Evolutionary conservation across 768 basidiomycete genomes (phyloP).

Genomic region (Boletus bicolor): DNA sequence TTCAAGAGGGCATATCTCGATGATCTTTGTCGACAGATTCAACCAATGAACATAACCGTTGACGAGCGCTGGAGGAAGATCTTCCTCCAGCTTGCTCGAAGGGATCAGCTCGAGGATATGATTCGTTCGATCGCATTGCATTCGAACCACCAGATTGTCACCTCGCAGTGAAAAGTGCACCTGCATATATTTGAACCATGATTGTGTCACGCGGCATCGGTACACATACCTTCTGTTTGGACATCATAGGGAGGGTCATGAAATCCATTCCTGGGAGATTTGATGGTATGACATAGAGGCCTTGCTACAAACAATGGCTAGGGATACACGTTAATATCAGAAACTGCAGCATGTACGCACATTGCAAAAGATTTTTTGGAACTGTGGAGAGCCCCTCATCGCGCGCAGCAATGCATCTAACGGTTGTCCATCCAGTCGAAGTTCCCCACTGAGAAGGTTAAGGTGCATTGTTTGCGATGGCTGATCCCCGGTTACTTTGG

Average conservation of each 20-base stretch:
- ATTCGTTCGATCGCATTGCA: not conserved
- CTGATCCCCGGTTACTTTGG: not conserved
- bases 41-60: constrained; percentile 24
- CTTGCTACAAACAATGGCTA: not conserved
- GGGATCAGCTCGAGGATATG: constrained; percentile 22
- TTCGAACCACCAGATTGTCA: constrained; percentile 6
- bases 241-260: not conserved
- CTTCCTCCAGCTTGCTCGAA: not conserved
- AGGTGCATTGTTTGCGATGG: not conserved
- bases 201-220: not conserved
- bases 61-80: constrained; percentile 19
- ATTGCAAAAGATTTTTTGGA: not conserved
- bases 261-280: not conserved
- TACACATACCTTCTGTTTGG: constrained; percentile 2
- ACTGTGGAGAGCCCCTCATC: not conserved
- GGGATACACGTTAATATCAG: not conserved
- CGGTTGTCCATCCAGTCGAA: constrained; percentile 17
- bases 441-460: constrained; percentile 14
- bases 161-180: constrained; percentile 14
- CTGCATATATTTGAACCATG: not conserved
- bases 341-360: not conserved
- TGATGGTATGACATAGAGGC: not conserved
- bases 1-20: constrained; percentile 25
- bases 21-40: constrained; percentile 4
- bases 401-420: constrained; percentile 4